Base-by-base conservation (phyloP, 2,329 filamentous ascomycete species). In the Taxawa tesnikishii region DNA sequence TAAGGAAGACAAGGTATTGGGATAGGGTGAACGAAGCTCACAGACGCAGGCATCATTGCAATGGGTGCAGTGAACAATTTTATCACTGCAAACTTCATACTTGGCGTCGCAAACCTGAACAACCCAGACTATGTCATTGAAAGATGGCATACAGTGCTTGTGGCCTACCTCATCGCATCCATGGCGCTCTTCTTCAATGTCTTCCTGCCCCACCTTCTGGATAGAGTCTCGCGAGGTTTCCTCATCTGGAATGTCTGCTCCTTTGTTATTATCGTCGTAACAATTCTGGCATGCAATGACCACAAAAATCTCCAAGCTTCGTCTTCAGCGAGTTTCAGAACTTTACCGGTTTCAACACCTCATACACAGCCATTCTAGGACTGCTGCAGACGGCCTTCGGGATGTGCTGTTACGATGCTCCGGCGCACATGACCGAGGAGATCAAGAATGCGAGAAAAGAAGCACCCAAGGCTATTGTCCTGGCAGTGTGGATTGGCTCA, bases 241-340 rank as follows among this genome's bases (percentile, higher is more conserved):
- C 53, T 72, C 4, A 45, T 66, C 29, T 71, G 67, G 61, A 74
- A 73, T 36, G 58, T 73, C 17, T 40, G 51, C 4, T 60, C 66
- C 3, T 73, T 73, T 36, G 40, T 72, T 15, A 56, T 68, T 18
- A 62, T 68, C 26, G 54, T 68, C 24, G 55, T 67, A 32, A 65
- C 62, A 0, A 63, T 73, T 21, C 55, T 73, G 6, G 65, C 67
- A 2, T 62, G 54, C 12, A 72, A 71, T 38, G 59, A 66, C 21
- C 53, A 70, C 43, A 70, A 70, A 38, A 71, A 39, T 51, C 62
- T 0, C 57, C 68, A 2, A 58, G 57, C 15, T 73, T 73, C 40
- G 70, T 74, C 6, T 73, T 73, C 44, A 43, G 45, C 11, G 61
- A 68, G 15, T 71, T 72, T 37, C 62, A 70, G 32, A 71, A 72